Evolutionary conservation across 2,329 filamentous ascomycete genomes (phyloP).

Genomic region (Parascedosporium putredinis): DNA sequence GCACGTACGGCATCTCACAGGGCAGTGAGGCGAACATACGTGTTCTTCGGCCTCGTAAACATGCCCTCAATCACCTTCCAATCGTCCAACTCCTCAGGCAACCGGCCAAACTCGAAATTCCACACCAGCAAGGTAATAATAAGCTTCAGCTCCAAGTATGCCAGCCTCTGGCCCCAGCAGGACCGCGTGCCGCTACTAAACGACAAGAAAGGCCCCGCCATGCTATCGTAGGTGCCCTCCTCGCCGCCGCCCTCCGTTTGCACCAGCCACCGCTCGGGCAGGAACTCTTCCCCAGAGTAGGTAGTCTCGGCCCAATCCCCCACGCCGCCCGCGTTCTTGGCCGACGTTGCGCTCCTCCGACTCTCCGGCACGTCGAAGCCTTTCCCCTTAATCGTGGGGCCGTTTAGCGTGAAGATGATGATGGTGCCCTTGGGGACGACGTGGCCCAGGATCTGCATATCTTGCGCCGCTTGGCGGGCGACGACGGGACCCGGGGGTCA

Average conservation of each 20-base stretch:
- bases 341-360: conserved; percentile 16
- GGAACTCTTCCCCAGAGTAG: conserved; percentile 15
- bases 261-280: conserved; percentile 27
- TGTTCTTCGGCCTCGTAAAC: not conserved
- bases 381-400: conserved; percentile 19
- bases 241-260: conserved; percentile 9
- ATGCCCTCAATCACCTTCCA: not conserved
- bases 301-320: conserved; percentile 21
- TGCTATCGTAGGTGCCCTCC: conserved; percentile 13
- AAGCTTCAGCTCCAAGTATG: conserved; percentile 20
- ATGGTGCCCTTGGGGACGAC: conserved; percentile 24
- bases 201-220: conserved; percentile 15
- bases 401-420: conserved; percentile 18
- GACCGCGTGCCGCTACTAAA: conserved; percentile 17
- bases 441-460: conserved; percentile 23
- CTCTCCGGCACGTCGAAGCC: conserved; percentile 18
- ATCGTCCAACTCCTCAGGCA: not conserved
- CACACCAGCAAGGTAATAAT: conserved; percentile 17
- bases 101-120: conserved; percentile 13
- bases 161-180: conserved; percentile 19
- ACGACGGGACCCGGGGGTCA: conserved; percentile 19
- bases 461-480: conserved; percentile 18
- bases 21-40: too few species aligned
- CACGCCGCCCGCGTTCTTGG: conserved; percentile 15
- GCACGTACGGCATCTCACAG: too few species aligned